phyloP scores from a whole-genome alignment of 1,284 basidiomycete species.

The Lignosus rhinocerotis region DNA sequence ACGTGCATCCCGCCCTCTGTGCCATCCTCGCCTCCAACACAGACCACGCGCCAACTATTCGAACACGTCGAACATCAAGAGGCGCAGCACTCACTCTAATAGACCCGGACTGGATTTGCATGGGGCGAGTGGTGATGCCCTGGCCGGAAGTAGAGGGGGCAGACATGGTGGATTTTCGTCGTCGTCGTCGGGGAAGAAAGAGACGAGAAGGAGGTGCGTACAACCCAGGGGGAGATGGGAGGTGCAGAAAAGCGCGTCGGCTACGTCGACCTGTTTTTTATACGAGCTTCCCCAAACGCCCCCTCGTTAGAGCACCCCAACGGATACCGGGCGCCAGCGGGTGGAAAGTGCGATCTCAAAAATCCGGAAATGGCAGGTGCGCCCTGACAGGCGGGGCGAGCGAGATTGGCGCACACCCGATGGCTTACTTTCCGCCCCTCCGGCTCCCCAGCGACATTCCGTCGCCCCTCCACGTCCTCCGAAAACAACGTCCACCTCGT shows the following conservation, averaged over 20 bases:
- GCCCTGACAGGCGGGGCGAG: neutral
- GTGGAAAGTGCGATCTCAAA: slow-evolving; percentile 16
- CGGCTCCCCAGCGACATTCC: slow-evolving; percentile 8
- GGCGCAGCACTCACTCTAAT: slow-evolving; percentile 55
- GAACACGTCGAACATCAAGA: neutral
- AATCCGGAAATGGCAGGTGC: slow-evolving; percentile 13
- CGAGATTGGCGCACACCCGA: slow-evolving; percentile 18
- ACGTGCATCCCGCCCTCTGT: neutral
- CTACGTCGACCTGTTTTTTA: slow-evolving; percentile 15
- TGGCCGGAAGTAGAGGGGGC: slow-evolving; percentile 23
- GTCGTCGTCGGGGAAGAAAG: slow-evolving; percentile 25
- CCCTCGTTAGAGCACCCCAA: slow-evolving; percentile 22
- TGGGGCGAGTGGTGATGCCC: slow-evolving; percentile 58
- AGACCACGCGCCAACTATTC: neutral
- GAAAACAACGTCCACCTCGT: neutral
- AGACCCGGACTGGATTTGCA: slow-evolving; percentile 60
- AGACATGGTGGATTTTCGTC: slow-evolving; percentile 26
- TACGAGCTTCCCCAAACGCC: slow-evolving; percentile 23
- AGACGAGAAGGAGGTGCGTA: slow-evolving; percentile 20
- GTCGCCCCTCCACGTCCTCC: neutral
- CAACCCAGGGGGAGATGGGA: slow-evolving; percentile 16
- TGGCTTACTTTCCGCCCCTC: slow-evolving; percentile 7
- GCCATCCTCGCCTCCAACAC: neutral
- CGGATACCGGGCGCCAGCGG: slow-evolving; percentile 19
- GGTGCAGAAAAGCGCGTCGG: slow-evolving; percentile 16